Evolutionary conservation across 306 rosid genomes (phyloP).

Genomic region (Lotus japonicus): DNA sequence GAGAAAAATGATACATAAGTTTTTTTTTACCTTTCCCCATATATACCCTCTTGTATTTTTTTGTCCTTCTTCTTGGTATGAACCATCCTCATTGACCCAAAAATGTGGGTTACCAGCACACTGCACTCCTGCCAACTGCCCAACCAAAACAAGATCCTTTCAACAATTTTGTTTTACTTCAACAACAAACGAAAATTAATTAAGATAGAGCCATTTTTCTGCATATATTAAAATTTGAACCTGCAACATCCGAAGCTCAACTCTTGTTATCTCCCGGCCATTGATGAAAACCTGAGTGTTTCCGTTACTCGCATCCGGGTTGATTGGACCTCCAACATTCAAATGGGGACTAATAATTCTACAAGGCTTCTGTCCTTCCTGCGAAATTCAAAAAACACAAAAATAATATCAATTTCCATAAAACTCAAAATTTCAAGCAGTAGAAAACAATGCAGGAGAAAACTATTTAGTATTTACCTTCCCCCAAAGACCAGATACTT

Average conservation of each 20-base stretch:
- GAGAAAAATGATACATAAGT: neutral
- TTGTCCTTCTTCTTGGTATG: conserved; percentile 99
- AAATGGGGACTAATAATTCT: conserved; percentile 81
- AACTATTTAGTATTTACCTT: conserved; percentile 51
- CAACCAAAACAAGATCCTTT: conserved; percentile 15
- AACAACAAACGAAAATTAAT: neutral
- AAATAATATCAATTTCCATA: neutral
- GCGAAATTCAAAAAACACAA: conserved; percentile 19
- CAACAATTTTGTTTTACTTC: neutral
- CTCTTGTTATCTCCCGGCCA: conserved; percentile 92
- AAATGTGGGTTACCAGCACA: conserved; percentile 98
- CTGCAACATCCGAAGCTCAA: conserved; percentile 97
- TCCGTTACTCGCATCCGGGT: conserved; percentile 81
- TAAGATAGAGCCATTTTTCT: neutral
- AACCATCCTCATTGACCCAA: conserved; percentile 99
- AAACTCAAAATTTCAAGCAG: conserved; percentile 4
- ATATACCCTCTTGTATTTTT: conserved; percentile 89
- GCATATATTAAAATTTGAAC: conserved; percentile 36
- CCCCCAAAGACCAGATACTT: conserved; percentile 99
- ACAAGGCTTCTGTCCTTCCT: conserved; percentile 97
- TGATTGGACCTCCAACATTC: conserved; percentile 81
- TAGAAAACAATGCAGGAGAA: neutral
- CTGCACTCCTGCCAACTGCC: conserved; percentile 97
- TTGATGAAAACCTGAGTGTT: conserved; percentile 90
- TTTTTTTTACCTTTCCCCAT: conserved; percentile 99